These are phyloP conservation scores for Oryza rufipogon DNA, from an alignment of 176 grass and related monocot genomes.

Conservation along the genomic window DNA sequence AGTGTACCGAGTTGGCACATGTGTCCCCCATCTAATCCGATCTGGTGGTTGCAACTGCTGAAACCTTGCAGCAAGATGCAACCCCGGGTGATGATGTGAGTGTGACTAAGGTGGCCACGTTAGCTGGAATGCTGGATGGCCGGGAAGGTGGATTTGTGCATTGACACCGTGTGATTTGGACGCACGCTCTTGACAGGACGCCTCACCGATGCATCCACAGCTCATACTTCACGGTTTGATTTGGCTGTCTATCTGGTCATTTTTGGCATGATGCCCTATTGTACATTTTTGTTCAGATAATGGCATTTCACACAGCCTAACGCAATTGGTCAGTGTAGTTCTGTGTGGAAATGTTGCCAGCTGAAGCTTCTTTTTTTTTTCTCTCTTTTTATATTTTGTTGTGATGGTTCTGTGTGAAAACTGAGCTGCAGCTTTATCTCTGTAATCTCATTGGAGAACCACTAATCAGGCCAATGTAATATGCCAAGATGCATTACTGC, in stretches of 20 bases:
- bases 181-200: slow-evolving; percentile 44
- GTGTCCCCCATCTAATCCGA: background rate
- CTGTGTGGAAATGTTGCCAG: background rate
- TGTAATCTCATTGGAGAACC: background rate
- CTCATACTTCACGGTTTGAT: slow-evolving; percentile 34
- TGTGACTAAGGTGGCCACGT: background rate
- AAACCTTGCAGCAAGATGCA: slow-evolving; percentile 13
- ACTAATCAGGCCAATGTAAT: background rate
- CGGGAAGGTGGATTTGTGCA: slow-evolving; percentile 20
- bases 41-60: background rate
- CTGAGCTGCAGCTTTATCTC: background rate
- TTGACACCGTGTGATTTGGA: slow-evolving; percentile 45
- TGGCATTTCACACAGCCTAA: no score
- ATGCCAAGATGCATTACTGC: background rate
- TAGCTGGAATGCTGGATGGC: background rate
- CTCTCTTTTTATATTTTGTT: background rate
- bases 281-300: no score
- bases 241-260: slow-evolving; percentile 35
- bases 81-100: background rate
- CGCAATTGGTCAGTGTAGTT: background rate
- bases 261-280: background rate
- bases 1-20: background rate
- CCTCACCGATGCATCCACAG: slow-evolving; percentile 29
- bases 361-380: background rate
- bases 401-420: background rate